These are phyloP conservation scores for Tolypocladium tropicale DNA, from an alignment of 2,329 filamentous ascomycete species.

Conservation along the genomic window DNA sequence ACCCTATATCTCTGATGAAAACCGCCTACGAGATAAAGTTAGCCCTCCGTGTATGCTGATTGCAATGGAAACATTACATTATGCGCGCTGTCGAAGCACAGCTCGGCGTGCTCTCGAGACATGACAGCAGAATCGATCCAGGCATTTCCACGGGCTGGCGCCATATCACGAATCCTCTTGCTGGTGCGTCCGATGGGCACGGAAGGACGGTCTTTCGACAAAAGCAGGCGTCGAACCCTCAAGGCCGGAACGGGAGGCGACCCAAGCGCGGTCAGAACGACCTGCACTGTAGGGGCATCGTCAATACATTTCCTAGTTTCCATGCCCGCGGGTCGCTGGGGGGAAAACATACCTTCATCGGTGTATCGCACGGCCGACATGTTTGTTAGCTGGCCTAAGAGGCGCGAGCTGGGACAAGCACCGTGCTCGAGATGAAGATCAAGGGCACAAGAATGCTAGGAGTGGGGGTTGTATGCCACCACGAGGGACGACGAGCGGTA, in stretches of 20 bases:
- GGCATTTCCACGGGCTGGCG: constrained; percentile 40
- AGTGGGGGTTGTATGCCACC: neutral
- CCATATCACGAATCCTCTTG: constrained; percentile 22
- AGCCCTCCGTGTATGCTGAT: neutral
- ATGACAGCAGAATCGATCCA: constrained; percentile 65
- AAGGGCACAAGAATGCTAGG: neutral
- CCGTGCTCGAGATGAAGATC: neutral
- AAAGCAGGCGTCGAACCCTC: constrained; percentile 16
- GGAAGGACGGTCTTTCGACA: constrained; percentile 18
- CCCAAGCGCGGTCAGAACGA: constrained; percentile 17
- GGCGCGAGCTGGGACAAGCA: neutral
- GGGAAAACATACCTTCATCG: neutral
- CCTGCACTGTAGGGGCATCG: constrained; percentile 13
- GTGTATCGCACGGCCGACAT: neutral
- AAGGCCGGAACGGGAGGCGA: constrained; percentile 9
- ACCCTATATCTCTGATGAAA: constrained; percentile 33
- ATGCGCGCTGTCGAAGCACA: constrained; percentile 31
- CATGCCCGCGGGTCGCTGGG: no score
- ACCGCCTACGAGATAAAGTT: constrained; percentile 24
- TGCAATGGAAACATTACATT: constrained; percentile 26
- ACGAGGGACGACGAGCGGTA: no score
- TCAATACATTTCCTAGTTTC: neutral
- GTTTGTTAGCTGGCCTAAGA: neutral
- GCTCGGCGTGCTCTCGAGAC: constrained; percentile 55
- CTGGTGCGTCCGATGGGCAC: constrained; percentile 34